Base-by-base conservation (phyloP, 768 basidiomycete species). In the Agrocybe pediades region DNA sequence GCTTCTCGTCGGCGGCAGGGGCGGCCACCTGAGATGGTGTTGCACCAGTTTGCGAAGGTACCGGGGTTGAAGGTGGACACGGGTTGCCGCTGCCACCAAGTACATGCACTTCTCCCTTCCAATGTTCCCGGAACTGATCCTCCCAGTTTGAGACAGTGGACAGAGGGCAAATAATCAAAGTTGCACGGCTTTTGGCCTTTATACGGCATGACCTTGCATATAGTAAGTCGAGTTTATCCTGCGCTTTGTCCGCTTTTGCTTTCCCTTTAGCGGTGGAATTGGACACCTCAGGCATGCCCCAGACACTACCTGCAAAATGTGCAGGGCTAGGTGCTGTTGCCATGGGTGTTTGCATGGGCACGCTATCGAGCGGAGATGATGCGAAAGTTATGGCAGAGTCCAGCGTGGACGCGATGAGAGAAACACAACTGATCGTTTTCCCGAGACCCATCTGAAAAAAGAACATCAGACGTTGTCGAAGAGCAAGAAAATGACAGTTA, bases 121-220 rank as follows among this genome's bases (percentile, higher is more conserved):
- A 98, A 68, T 99, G 97, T 66, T 99, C 97, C 53, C 89, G 84
- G 65, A 99, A 93, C 70, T 99, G 97, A 52, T 96, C 93, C 73
- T 99, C 97, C 97, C 97, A 99, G 65, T 98, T 98, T 44, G 92
- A 86, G 2, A 99, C 94, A 5, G 97, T 99, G 9, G 93, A 95
- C 30, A 99, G 78, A 6, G 97, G 97, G 63, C 97, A 98, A 24
- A 99, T 82, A 62, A 99, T 92, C n/a, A 99, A 74, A 6, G 97
- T 98, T 17, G 90, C 97, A 27, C 94, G 85, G 62, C 89, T 92
- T 60, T 85, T 88, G 29, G 79, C 75, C 70, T 92, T 95, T 64
- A 96, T 87, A 27, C 89, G 83, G 59, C 85, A 86, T 15, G 81
- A 80, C 46, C 94, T 80, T 3, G 76, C 73, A 61, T 86, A 86